Base-by-base conservation (phyloP, 768 basidiomycete genomes). In the Termitomyces bulborhizus region DNA sequence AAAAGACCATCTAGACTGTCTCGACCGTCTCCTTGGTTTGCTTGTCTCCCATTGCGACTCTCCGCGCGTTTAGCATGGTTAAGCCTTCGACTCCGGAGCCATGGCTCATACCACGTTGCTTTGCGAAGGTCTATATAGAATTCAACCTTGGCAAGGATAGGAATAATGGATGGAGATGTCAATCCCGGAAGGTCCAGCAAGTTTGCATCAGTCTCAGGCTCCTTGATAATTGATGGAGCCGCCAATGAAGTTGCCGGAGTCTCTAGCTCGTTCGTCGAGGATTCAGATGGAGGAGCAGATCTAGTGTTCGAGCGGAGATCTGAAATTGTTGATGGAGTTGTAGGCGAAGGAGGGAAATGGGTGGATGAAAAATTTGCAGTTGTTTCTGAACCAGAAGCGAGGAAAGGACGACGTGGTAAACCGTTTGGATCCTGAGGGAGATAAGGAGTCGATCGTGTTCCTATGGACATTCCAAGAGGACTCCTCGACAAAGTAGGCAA, bases 141-240 rank as follows among this genome's bases (percentile, higher is more conserved):
- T 68, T 98, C 94, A 12, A 98, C 84, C 69, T 95, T 95, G 47
- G 93, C 95, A 29, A 98, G 79, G 54, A 97, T 85, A 4, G 89
- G 90, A 51, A 92, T 83, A 24, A 90, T 70, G 26, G 85, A 80
- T 46, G 80, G 68, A 6, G 84, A 83, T 54, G 69, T 67, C 40
- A 90, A 75, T 6, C 88, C 89, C 4, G 88, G 85, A 9, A 90
- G 76, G 51, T 84, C 77, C 54, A 89, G 71, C 24, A 78, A 77
- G 46, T 77, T 73, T 15, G 75, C 75, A 46, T 72, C 72, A 29
- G 67, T 57, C 3, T 69, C 76, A 21, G 68, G 62, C 56, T 69
- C 66, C 52, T 67, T 62, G 53, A 62, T 51, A 58, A 68, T 69
- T 63, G 56, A 71, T 36, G 60, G 56, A 52, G 65, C 60, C 39